These are phyloP conservation scores for Aspergillus sclerotialis DNA, from an alignment of 2,329 filamentous ascomycete species.

Conservation along the genomic window DNA sequence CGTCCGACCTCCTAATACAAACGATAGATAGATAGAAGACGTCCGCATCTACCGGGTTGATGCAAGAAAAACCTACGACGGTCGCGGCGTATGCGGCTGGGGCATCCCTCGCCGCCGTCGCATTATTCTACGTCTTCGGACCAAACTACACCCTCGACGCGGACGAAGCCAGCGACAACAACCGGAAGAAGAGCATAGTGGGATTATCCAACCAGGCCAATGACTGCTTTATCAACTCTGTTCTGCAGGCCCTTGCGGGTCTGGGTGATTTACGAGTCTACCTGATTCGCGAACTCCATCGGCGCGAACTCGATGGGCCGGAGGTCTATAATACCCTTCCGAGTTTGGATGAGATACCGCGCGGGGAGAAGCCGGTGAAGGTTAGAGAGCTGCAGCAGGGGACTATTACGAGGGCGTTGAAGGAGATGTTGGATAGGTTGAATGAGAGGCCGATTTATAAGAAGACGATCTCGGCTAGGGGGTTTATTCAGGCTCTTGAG, in stretches of 20 bases:
- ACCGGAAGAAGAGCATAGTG: constrained; percentile 78
- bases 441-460: constrained; percentile 91
- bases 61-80: constrained; percentile 77
- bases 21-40: constrained; percentile 1
- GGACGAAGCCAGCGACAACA: constrained; percentile 54
- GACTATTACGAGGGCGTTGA: constrained; percentile 76
- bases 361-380: constrained; percentile 40
- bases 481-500: constrained; percentile 78
- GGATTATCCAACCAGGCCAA: constrained; percentile 88
- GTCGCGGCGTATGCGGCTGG: constrained; percentile 91
- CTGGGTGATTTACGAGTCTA: constrained; percentile 84
- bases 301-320: constrained; percentile 69
- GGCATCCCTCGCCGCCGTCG: constrained; percentile 88
- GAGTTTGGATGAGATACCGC: constrained; percentile 32
- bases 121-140: constrained; percentile 93
- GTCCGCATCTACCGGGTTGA: constrained; percentile 40
- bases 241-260: constrained; percentile 86
- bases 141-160: constrained; percentile 95
- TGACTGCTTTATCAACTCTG: constrained; percentile 94
- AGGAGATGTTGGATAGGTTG: constrained; percentile 83
- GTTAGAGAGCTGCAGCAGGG: constrained; percentile 64
- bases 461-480: constrained; percentile 85
- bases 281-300: constrained; percentile 83
- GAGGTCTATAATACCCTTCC: constrained; percentile 64
- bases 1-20: neutral